Conservation (phyloP, 257 asterid genomes). For the Nicotiana benthamiana region DNA sequence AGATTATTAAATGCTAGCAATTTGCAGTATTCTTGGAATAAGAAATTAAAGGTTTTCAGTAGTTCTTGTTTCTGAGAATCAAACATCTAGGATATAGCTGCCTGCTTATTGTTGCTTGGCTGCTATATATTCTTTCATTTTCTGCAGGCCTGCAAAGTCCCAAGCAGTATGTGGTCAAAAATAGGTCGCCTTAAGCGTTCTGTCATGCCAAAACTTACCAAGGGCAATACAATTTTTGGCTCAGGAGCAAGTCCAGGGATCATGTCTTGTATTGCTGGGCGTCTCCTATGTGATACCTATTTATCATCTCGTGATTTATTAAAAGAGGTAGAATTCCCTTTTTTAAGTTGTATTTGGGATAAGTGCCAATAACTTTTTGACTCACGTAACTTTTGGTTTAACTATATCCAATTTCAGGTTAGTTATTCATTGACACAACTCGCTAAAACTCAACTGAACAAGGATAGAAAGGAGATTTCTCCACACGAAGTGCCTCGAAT, state of each 20-base stretch:
- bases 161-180: slow-evolving; percentile 85
- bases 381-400: slow-evolving; percentile 11
- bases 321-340: slow-evolving; percentile 59
- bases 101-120: slow-evolving; percentile 6
- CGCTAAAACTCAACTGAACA: slow-evolving; percentile 72
- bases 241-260: slow-evolving; percentile 94
- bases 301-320: slow-evolving; percentile 81
- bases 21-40: neutral
- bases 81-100: neutral
- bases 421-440: slow-evolving; percentile 92
- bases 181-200: slow-evolving; percentile 94
- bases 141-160: slow-evolving; percentile 68
- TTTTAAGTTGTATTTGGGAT: slow-evolving; percentile 9
- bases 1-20: neutral
- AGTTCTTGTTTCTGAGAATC: neutral
- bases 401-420: slow-evolving; percentile 46
- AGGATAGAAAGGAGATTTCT: slow-evolving; percentile 73
- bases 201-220: slow-evolving; percentile 78
- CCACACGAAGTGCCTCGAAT: slow-evolving; percentile 73
- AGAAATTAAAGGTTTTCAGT: neutral
- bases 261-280: slow-evolving; percentile 90
- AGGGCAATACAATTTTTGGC: slow-evolving; percentile 67
- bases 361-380: neutral
- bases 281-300: slow-evolving; percentile 89
- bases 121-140: slow-evolving; percentile 10